These are phyloP conservation scores for Ophiocordyceps australis DNA, from an alignment of 2,329 filamentous ascomycete species.

Conservation along the genomic window DNA sequence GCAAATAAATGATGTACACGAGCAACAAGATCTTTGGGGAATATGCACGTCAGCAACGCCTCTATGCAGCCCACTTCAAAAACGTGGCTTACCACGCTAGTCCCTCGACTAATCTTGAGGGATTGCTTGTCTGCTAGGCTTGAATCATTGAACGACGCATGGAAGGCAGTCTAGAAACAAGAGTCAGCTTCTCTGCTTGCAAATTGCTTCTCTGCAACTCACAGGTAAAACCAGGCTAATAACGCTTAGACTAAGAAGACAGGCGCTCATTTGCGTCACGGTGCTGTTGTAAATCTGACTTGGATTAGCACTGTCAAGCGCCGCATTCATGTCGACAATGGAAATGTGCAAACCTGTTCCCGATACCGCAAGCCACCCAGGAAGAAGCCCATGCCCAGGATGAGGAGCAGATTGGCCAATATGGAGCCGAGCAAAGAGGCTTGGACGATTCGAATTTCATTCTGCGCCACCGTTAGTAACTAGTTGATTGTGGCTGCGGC, in stretches of 20 bases:
- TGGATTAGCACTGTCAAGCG: constrained; percentile 1
- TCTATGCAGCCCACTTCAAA: too few relatives aligned
- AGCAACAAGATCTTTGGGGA: constrained; percentile 48
- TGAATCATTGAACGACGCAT: constrained; percentile 59
- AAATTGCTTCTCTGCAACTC: constrained; percentile 10
- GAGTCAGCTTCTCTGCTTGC: constrained; percentile 3
- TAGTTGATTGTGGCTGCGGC: background rate
- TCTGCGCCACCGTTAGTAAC: constrained; percentile 14
- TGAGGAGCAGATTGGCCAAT: constrained; percentile 71
- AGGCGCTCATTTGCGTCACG: constrained; percentile 91
- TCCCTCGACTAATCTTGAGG: constrained; percentile 73
- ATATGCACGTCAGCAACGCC: background rate
- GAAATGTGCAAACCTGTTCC: constrained; percentile 52
- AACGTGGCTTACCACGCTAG: constrained; percentile 66
- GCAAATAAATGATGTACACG: constrained; percentile 66
- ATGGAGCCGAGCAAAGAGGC: constrained; percentile 82
- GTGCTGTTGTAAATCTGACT: constrained; percentile 76
- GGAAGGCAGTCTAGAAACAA: constrained; percentile 61
- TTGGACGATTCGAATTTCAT: constrained; percentile 82
- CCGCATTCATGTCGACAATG: too few relatives aligned
- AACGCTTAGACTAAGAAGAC: constrained; percentile 75
- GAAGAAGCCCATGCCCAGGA: constrained; percentile 83
- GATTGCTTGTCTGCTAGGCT: constrained; percentile 48
- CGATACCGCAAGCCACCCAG: constrained; percentile 71
- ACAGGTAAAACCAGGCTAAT: constrained; percentile 75